These are phyloP conservation scores for Athelia psychrophila DNA, from an alignment of 1,284 basidiomycete species.

Conservation along the genomic window DNA sequence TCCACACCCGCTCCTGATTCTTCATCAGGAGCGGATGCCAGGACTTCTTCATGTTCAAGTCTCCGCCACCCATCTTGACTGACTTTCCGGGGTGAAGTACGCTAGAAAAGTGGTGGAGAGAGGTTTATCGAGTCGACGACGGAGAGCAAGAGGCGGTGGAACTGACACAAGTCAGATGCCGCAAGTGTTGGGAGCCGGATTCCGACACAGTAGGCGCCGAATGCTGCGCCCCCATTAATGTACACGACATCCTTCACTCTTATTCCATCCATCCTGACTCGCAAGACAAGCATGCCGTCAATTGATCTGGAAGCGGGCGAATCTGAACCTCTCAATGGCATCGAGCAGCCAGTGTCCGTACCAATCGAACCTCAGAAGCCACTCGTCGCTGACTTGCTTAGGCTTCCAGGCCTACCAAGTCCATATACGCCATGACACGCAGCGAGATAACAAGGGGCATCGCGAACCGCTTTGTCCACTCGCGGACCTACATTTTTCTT, in stretches of 20 bases:
- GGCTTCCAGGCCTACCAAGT: conserved; percentile 58
- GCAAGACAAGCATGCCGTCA: conserved; percentile 8
- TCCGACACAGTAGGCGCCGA: not conserved
- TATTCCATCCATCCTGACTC: conserved; percentile 3
- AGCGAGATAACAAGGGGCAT: conserved; percentile 77
- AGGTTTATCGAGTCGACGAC: conserved; percentile 7
- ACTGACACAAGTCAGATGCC: conserved; percentile 1
- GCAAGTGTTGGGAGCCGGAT: not conserved
- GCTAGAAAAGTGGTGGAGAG: conserved; percentile 3
- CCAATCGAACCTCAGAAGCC: too few species aligned
- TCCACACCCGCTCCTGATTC: conserved; percentile 99
- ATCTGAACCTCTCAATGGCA: conserved; percentile 27
- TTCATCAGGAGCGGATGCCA: conserved; percentile 98
- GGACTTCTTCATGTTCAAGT: conserved; percentile 96
- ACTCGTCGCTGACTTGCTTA: too few species aligned
- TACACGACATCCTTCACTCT: not conserved
- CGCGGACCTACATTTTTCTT: conserved; percentile 76
- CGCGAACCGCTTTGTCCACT: conserved; percentile 85
- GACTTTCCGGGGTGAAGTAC: conserved; percentile 16
- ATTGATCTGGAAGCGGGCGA: conserved; percentile 25
- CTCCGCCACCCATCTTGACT: conserved; percentile 91
- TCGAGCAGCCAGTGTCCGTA: conserved; percentile 1
- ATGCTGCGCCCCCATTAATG: not conserved
- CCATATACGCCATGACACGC: conserved; percentile 78
- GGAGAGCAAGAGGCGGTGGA: conserved; percentile 6